A percentile compares a stretch with the other conserved stretches of the same genome.
phyloP scores from a whole-genome alignment of 2,329 filamentous ascomycete genomes.

The Hymenoscyphus salicellus region DNA sequence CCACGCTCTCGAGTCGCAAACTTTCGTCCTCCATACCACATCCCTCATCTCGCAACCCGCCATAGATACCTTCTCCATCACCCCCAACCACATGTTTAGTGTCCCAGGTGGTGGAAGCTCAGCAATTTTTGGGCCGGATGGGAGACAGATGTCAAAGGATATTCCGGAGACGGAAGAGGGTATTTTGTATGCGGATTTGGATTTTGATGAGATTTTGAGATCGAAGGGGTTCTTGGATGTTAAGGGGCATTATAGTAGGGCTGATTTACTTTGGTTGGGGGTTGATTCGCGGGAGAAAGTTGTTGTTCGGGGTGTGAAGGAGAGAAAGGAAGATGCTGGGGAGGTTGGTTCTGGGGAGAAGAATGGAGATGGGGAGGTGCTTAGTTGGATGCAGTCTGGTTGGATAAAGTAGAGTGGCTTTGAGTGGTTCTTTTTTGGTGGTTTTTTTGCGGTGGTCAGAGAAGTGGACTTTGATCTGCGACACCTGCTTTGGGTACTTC shows the following conservation, averaged over 20 bases:
- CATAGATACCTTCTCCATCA: conserved; percentile 35
- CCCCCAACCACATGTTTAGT: conserved; percentile 35
- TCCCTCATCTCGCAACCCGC: conserved; percentile 52
- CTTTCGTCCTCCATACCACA: conserved; percentile 54
- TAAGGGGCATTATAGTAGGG: conserved; percentile 24
- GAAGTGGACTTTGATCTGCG: no score
- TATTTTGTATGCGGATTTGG: conserved; percentile 46
- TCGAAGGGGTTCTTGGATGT: conserved; percentile 26
- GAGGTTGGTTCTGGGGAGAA: neutral
- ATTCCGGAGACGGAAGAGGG: conserved; percentile 52
- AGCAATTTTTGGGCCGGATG: conserved; percentile 54
- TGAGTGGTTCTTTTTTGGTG: no score
- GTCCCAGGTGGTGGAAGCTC: conserved; percentile 48
- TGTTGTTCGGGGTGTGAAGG: neutral
- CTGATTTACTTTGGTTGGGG: conserved; percentile 28
- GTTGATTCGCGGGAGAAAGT: conserved; percentile 20
- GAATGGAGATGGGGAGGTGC: neutral
- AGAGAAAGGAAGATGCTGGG: no score
- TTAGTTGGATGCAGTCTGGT: no score
- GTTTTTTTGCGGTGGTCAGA: no score
- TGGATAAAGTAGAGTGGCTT: no score
- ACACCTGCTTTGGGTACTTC: no score
- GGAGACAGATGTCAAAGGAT: conserved; percentile 39
- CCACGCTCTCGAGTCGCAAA: conserved; percentile 56
- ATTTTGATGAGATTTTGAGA: conserved; percentile 21